phyloP scores from a whole-genome alignment of 2,329 filamentous ascomycete genomes.

The Penicillium corylophilum region DNA sequence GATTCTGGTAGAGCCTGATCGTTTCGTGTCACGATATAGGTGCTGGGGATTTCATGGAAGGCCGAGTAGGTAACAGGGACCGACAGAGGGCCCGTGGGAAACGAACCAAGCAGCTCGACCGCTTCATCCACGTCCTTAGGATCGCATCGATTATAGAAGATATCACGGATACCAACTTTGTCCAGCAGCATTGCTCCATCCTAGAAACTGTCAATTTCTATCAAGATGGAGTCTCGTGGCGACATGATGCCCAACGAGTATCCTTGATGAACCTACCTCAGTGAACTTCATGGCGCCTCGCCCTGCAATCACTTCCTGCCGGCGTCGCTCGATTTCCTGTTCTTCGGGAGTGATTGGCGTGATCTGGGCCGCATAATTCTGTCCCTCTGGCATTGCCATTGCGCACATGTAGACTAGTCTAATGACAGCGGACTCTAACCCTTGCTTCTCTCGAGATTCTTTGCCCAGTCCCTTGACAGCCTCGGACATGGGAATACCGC shows the following conservation, averaged over 20 bases:
- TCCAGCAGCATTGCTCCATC: constrained; percentile 24
- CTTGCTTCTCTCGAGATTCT: constrained; percentile 18
- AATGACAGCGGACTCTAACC: constrained; percentile 16
- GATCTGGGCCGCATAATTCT: constrained; percentile 25
- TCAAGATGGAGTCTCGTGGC: too few relatives aligned
- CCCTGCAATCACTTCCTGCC: constrained; percentile 15
- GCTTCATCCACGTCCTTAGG: constrained; percentile 26
- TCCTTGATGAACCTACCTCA: constrained; percentile 10
- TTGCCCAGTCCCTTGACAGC: constrained; percentile 31
- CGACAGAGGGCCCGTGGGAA: constrained; percentile 21
- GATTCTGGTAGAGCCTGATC: constrained; percentile 22
- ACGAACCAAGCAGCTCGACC: constrained; percentile 23
- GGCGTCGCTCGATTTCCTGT: constrained; percentile 18
- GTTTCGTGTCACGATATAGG: constrained; percentile 31
- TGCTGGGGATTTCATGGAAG: constrained; percentile 29
- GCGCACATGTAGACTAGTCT: constrained; percentile 31
- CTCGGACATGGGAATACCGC: constrained; percentile 32
- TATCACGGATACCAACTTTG: constrained; percentile 13
- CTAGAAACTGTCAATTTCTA: constrained; percentile 5
- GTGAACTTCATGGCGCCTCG: constrained; percentile 17
- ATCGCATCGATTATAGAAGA: constrained; percentile 27
- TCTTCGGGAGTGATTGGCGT: constrained; percentile 25
- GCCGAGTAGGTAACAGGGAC: constrained; percentile 31
- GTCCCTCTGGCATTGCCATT: constrained; percentile 26
- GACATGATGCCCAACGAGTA: not conserved